A percentile compares a stretch with the other conserved stretches of the same genome.
phyloP scores from a whole-genome alignment of 2,329 filamentous ascomycete genomes.

The Hyphodiscus sp. region DNA sequence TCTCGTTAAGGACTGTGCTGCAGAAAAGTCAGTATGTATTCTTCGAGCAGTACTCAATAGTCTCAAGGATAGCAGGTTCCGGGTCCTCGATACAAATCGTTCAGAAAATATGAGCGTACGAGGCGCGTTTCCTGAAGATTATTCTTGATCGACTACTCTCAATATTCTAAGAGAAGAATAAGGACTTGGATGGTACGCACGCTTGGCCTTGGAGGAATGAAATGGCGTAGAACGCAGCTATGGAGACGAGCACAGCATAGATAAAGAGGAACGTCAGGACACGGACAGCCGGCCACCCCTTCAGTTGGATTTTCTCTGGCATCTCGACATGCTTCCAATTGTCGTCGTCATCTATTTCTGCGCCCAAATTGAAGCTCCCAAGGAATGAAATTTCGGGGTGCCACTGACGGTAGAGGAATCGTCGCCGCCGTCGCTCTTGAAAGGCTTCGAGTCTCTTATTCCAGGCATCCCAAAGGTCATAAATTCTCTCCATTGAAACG shows the following conservation, averaged over 20 bases:
- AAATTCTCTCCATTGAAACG: neutral
- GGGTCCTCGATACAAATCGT: too few relatives aligned
- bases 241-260: neutral
- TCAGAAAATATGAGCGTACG: too few relatives aligned
- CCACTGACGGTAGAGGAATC: neutral
- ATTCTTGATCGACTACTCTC: too few relatives aligned
- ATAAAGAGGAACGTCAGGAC: neutral
- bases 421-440: too few relatives aligned
- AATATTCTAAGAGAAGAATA: too few relatives aligned
- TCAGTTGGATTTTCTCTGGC: neutral
- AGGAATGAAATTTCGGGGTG: too few relatives aligned
- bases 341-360: neutral
- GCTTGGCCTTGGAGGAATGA: neutral
- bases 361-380: too few relatives aligned
- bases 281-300: neutral
- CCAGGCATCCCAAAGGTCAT: neutral
- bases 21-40: too few relatives aligned
- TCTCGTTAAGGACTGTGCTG: neutral
- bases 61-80: too few relatives aligned
- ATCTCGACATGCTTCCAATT: neutral
- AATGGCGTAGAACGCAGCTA: neutral
- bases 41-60: too few relatives aligned
- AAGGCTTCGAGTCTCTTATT: neutral
- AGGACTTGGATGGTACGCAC: too few relatives aligned
- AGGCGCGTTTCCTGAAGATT: too few relatives aligned